Evolutionary conservation across 352 stramenopile species (phyloP).

Genomic region (Phytophthora cactorum): DNA sequence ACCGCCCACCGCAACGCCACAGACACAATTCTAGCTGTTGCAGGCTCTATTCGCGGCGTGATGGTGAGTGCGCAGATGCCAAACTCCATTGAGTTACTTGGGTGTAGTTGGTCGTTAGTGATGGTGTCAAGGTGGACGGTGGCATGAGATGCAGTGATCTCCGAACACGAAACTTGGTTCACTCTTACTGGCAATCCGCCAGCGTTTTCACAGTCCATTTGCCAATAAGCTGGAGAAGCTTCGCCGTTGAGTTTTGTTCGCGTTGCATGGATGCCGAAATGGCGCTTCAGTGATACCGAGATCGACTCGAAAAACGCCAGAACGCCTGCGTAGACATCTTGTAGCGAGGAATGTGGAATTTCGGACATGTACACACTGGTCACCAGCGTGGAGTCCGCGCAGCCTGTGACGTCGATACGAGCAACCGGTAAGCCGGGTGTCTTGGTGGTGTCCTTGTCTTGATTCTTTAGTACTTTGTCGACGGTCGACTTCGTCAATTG

Average conservation of each 20-base stretch:
- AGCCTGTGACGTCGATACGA: constrained; percentile 16
- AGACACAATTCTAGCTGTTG: constrained; percentile 1
- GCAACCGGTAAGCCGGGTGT: not conserved
- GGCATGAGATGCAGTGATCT: constrained; percentile 10
- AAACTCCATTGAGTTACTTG: constrained; percentile 2
- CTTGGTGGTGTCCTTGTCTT: not conserved
- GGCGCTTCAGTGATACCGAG: constrained; percentile 20
- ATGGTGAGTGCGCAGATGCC: constrained; percentile 20
- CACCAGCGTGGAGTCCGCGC: constrained; percentile 16
- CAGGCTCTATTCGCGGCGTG: constrained; percentile 11
- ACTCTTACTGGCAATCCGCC: constrained; percentile 4
- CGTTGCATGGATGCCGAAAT: constrained; percentile 18
- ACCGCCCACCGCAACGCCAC: constrained; percentile 25
- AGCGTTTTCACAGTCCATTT: constrained; percentile 5
- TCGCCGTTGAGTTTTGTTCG: constrained; percentile 18
- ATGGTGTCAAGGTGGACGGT: constrained; percentile 32
- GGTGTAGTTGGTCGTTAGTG: constrained; percentile 22
- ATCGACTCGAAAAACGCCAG: constrained; percentile 17
- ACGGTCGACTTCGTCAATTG: constrained; percentile 12
- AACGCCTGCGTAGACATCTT: constrained; percentile 20
- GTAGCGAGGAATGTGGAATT: constrained; percentile 26
- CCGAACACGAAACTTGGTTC: constrained; percentile 28
- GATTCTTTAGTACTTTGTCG: constrained; percentile 2
- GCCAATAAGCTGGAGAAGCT: constrained; percentile 16
- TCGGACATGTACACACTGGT: constrained; percentile 30